Evolutionary conservation across 805 yeast species (phyloP).

Genomic region (Kazachstania bromeliacearum): DNA sequence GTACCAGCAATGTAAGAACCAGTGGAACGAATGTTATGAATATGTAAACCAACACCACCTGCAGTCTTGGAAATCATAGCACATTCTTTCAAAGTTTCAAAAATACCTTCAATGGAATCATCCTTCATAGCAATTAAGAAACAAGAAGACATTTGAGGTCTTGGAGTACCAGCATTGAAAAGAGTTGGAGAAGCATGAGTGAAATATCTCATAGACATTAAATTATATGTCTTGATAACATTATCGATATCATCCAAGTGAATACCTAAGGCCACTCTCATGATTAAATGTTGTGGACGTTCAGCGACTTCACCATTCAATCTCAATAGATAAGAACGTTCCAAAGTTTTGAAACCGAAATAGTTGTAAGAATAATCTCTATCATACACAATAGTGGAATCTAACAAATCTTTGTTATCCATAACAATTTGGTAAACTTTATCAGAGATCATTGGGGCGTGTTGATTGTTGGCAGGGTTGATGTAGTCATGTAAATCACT

Average conservation of each 20-base stretch:
- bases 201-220: constrained; percentile 78
- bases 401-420: constrained; percentile 51
- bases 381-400: constrained; percentile 58
- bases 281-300: constrained; percentile 79
- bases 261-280: constrained; percentile 87
- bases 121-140: constrained; percentile 82
- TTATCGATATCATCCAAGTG: constrained; percentile 56
- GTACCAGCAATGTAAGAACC: constrained; percentile 87
- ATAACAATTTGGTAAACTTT: constrained; percentile 52
- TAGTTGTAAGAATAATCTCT: constrained; percentile 70
- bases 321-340: constrained; percentile 69
- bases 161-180: constrained; percentile 82
- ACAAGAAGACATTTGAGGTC: constrained; percentile 83
- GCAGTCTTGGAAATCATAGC: constrained; percentile 89
- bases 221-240: constrained; percentile 69
- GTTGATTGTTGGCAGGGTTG: constrained; percentile 63
- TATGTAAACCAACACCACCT: constrained; percentile 88
- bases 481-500: constrained; percentile 59
- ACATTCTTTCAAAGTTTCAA: constrained; percentile 72
- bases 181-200: constrained; percentile 93
- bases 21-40: constrained; percentile 71
- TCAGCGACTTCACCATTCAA: constrained; percentile 56
- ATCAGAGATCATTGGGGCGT: constrained; percentile 47
- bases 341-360: constrained; percentile 83
- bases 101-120: constrained; percentile 91